These are phyloP conservation scores for Botryotinia globosa DNA, from an alignment of 2,329 filamentous ascomycete species.

Conservation along the genomic window DNA sequence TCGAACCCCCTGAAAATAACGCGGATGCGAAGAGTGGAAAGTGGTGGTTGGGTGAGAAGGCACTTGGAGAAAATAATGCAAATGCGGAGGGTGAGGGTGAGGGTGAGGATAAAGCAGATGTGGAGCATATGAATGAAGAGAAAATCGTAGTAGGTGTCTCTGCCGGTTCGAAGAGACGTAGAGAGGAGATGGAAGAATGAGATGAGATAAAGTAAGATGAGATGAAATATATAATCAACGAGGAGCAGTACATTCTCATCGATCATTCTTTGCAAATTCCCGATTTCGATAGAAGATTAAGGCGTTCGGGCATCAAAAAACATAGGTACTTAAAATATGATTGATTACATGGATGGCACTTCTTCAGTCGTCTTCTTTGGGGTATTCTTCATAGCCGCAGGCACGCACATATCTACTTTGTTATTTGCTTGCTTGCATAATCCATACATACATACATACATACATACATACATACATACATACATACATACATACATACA, in stretches of 20 bases:
- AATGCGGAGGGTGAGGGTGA: background rate
- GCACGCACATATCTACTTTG: background rate
- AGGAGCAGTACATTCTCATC: background rate
- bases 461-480: background rate
- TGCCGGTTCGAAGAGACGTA: background rate
- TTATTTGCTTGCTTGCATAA: background rate
- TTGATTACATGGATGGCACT: background rate
- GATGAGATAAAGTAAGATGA: background rate
- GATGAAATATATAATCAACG: background rate
- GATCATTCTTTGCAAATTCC: background rate
- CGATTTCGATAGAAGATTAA: background rate
- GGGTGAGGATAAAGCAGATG: background rate
- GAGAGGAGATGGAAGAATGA: background rate
- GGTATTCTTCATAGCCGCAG: background rate
- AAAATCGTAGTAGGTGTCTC: background rate
- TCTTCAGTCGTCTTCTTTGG: background rate
- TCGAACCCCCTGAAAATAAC: background rate
- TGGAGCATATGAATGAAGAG: background rate
- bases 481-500: background rate
- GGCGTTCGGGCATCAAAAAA: background rate
- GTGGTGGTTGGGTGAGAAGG: background rate
- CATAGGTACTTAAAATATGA: background rate
- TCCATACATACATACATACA: background rate
- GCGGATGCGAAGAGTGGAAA: background rate
- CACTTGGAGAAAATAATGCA: background rate